These are phyloP conservation scores for Suillus fuscotomentosus DNA, from an alignment of 768 basidiomycete species.

Conservation along the genomic window DNA sequence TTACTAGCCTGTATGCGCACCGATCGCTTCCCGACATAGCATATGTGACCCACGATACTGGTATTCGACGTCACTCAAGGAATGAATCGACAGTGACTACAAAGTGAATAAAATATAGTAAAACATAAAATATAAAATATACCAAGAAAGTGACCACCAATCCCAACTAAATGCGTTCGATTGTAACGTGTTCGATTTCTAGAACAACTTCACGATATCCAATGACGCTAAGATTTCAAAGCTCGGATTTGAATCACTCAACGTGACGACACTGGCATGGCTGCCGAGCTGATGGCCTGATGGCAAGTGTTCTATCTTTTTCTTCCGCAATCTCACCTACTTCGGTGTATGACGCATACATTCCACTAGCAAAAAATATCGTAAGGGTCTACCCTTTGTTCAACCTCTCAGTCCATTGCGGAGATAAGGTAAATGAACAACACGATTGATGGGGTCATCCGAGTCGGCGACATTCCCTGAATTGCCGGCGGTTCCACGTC, in stretches of 20 bases:
- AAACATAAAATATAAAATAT: not conserved
- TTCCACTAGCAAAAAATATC: constrained; percentile 4
- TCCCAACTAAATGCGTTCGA: not conserved
- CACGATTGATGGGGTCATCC: constrained; percentile 5
- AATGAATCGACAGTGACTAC: not conserved
- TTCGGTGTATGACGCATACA: constrained; percentile 1
- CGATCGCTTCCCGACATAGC: constrained; percentile 2
- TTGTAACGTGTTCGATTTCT: not conserved
- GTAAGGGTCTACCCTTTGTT: constrained; percentile 21
- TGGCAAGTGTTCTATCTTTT: not conserved
- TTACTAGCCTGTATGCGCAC: not conserved
- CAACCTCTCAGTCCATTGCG: constrained; percentile 13
- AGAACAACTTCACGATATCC: not conserved
- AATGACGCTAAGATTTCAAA: not conserved
- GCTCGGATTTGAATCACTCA: not conserved
- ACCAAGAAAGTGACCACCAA: not conserved
- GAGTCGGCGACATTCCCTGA: constrained; percentile 6
- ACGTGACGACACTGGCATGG: not conserved
- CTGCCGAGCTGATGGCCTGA: not conserved
- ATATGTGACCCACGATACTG: not conserved
- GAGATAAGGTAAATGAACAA: constrained; percentile 24
- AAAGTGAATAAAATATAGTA: not conserved
- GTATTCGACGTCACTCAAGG: constrained; percentile 2
- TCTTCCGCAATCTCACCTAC: constrained; percentile 10
- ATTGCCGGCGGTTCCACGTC: constrained; percentile 10